phyloP scores from a whole-genome alignment of 2,329 filamentous ascomycete genomes.

The Myotisia sp. region DNA sequence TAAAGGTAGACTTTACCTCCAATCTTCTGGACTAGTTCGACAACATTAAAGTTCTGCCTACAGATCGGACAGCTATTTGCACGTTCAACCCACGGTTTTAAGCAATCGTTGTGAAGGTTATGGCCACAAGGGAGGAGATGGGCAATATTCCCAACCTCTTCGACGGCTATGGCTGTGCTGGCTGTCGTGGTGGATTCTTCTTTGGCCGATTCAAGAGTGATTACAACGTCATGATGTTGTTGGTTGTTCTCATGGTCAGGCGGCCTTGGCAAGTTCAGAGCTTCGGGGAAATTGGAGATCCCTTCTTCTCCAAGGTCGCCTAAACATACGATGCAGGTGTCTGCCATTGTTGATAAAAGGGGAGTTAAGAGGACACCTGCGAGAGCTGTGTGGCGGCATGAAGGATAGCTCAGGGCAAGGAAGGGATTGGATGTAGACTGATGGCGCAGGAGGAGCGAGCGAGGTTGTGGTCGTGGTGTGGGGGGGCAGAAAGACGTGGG shows the following conservation, averaged over 20 bases:
- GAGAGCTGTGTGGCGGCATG: conserved; percentile 24
- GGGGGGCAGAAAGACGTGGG: no score
- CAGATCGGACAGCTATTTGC: conserved; percentile 98
- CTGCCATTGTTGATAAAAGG: conserved; percentile 40
- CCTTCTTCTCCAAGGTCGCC: conserved; percentile 50
- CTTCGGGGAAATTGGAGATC: conserved; percentile 31
- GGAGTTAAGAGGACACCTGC: conserved; percentile 18
- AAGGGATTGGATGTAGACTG: no score
- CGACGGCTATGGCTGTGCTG: conserved; percentile 9
- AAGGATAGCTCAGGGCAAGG: no score
- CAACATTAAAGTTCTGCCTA: conserved; percentile 76
- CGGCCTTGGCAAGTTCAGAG: conserved; percentile 16
- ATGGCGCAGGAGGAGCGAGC: no score
- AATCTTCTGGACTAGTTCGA: conserved; percentile 65
- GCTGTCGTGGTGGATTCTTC: neutral
- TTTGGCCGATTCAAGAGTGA: conserved; percentile 7
- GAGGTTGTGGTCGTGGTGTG: no score
- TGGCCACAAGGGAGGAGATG: conserved; percentile 68
- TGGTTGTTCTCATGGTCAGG: conserved; percentile 18
- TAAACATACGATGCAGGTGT: conserved; percentile 58
- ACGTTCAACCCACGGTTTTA: conserved; percentile 88
- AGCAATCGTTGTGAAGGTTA: conserved; percentile 79
- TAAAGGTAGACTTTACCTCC: conserved; percentile 48
- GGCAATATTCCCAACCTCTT: conserved; percentile 44
- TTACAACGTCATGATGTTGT: no score